Evolutionary conservation across 352 stramenopile species (phyloP).

Genomic region (Phytopythium litorale): DNA sequence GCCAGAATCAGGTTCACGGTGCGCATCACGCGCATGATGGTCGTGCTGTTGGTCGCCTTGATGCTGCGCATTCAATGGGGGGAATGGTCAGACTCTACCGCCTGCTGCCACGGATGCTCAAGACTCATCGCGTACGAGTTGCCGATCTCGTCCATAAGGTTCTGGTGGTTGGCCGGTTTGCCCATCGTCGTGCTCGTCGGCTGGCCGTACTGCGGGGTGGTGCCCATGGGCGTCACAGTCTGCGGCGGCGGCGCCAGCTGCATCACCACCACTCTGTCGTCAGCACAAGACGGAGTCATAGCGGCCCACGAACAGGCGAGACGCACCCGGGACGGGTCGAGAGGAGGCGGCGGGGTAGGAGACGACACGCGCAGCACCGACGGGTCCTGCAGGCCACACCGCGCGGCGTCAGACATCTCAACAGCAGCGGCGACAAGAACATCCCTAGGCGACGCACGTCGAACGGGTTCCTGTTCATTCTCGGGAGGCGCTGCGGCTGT

Average conservation of each 20-base stretch:
- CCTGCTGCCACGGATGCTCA: too few relatives aligned
- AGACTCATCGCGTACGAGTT: conserved; percentile 26
- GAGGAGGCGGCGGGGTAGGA: conserved; percentile 11
- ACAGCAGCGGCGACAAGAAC: background rate
- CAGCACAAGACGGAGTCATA: conserved; percentile 10
- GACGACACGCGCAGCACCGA: conserved; percentile 36
- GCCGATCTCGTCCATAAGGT: conserved; percentile 86
- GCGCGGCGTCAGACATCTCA: background rate
- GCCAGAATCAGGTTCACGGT: conserved; percentile 74
- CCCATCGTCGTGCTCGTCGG: conserved; percentile 13
- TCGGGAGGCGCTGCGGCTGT: background rate
- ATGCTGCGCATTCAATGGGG: conserved; percentile 28
- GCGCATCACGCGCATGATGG: conserved; percentile 79
- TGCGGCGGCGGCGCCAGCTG: conserved; percentile 33
- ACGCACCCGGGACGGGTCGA: conserved; percentile 16
- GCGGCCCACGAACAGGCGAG: conserved; percentile 2
- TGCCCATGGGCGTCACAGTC: conserved; percentile 22
- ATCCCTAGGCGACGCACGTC: conserved; percentile 7
- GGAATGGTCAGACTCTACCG: background rate
- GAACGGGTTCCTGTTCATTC: conserved; percentile 27
- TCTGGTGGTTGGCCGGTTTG: conserved; percentile 25
- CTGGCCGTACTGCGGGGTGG: conserved; percentile 13
- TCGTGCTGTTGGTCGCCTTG: conserved; percentile 79
- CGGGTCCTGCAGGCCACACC: conserved; percentile 21
- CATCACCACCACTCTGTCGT: conserved; percentile 14